A percentile compares a stretch with the other conserved stretches of the same genome.
Conservation (phyloP, 202 grass and related monocot genomes). For the Alloteropsis angusta region DNA sequence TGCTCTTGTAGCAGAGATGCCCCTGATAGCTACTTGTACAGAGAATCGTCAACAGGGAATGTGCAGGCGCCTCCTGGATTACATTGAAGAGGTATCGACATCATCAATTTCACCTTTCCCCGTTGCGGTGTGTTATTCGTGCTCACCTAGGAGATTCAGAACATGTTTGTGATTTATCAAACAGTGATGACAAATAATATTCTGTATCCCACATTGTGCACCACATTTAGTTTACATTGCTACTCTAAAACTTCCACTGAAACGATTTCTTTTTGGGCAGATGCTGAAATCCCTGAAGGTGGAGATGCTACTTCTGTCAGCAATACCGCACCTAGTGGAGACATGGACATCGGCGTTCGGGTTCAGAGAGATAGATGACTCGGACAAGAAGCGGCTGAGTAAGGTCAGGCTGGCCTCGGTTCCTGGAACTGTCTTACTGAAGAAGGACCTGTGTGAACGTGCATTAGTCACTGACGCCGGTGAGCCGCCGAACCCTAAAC, state of each 20-base stretch:
- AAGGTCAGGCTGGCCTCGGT: constrained; percentile 49
- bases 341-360: constrained; percentile 66
- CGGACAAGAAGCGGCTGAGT: constrained; percentile 50
- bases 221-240: background rate
- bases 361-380: constrained; percentile 41
- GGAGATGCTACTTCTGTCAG: constrained; percentile 55
- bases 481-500: constrained; percentile 20
- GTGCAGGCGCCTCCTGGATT: constrained; percentile 60
- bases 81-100: constrained; percentile 60
- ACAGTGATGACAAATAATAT: background rate
- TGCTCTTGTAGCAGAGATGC: constrained; percentile 69
- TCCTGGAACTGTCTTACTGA: constrained; percentile 58
- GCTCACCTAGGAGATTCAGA: background rate
- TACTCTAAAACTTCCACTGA: background rate
- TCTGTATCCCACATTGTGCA: background rate
- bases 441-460: constrained; percentile 39
- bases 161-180: background rate
- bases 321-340: constrained; percentile 60
- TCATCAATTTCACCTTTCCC: background rate
- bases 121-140: background rate
- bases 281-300: constrained; percentile 75
- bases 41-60: constrained; percentile 73
- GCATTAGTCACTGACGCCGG: constrained; percentile 13
- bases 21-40: constrained; percentile 63
- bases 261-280: constrained; percentile 16